Conservation (phyloP, 306 rosid genomes). For the Clitoria ternatea region DNA sequence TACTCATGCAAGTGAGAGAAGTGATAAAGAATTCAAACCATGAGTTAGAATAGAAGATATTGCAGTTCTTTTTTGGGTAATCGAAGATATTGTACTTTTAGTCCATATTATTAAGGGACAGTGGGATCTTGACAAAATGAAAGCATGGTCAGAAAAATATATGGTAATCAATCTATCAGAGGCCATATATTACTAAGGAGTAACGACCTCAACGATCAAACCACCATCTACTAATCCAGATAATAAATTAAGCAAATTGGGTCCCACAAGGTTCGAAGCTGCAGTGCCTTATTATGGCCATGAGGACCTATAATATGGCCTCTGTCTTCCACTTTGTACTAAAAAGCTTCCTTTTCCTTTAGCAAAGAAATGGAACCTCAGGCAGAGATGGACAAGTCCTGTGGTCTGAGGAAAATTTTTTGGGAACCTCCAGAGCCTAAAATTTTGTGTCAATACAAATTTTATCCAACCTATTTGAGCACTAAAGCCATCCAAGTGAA, state of each 20-base stretch:
- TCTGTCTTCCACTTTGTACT: background rate
- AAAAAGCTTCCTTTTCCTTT: background rate
- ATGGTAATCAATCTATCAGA: background rate
- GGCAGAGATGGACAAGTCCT: conserved; percentile 1
- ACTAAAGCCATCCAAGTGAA: conserved; percentile 27
- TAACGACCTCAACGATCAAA: background rate
- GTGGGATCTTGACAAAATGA: background rate
- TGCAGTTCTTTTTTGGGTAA: background rate
- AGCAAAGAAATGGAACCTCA: conserved; percentile 27
- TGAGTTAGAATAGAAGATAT: background rate
- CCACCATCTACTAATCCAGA: background rate
- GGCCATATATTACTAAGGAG: background rate
- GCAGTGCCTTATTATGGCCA: background rate
- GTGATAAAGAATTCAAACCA: background rate
- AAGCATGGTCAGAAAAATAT: background rate
- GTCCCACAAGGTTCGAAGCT: conserved; percentile 13
- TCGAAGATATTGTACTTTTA: background rate
- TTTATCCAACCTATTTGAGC: conserved; percentile 30
- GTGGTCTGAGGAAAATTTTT: conserved; percentile 4
- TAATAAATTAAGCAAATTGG: background rate
- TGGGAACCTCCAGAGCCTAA: conserved; percentile 6
- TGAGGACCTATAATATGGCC: conserved; percentile 17
- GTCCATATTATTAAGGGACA: background rate
- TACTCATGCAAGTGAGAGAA: background rate
- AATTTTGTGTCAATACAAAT: conserved; percentile 29